A percentile compares a stretch with the other conserved stretches of the same genome.
Conservation (phyloP, 2,329 filamentous ascomycete species). For the Pseudofabraea citricarpa region DNA sequence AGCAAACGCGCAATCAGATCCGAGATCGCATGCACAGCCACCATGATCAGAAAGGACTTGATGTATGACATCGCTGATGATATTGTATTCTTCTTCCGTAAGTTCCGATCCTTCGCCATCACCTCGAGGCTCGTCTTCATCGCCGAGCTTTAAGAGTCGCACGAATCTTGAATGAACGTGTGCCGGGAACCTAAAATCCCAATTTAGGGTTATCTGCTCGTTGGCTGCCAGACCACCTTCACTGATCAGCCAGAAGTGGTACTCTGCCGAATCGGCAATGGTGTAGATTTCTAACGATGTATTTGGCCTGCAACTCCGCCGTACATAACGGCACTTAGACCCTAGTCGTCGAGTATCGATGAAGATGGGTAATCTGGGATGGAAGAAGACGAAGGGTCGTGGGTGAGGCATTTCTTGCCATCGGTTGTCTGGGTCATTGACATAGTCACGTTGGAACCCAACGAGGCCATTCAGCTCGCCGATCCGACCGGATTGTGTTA, state of each 20-base stretch:
- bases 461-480: slow-evolving; percentile 75
- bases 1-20: slow-evolving; percentile 57
- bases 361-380: slow-evolving; percentile 81
- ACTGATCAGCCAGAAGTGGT: slow-evolving; percentile 90
- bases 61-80: slow-evolving; percentile 60
- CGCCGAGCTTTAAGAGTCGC: slow-evolving; percentile 55
- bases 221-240: slow-evolving; percentile 65
- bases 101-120: slow-evolving; percentile 26
- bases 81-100: slow-evolving; percentile 54
- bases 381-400: slow-evolving; percentile 79
- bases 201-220: slow-evolving; percentile 60
- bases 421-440: slow-evolving; percentile 57
- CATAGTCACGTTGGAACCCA: slow-evolving; percentile 70
- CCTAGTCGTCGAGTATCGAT: slow-evolving; percentile 90
- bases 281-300: slow-evolving; percentile 76
- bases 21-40: slow-evolving; percentile 69
- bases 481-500: slow-evolving; percentile 34
- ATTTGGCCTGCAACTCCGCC: slow-evolving; percentile 88
- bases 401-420: slow-evolving; percentile 63
- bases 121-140: slow-evolving; percentile 42
- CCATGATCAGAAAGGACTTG: slow-evolving; percentile 72
- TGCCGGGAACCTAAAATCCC: slow-evolving; percentile 62
- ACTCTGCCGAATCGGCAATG: slow-evolving; percentile 71
- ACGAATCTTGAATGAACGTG: slow-evolving; percentile 49
- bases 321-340: slow-evolving; percentile 80